Base-by-base conservation (phyloP, 2,329 filamentous ascomycete species). In the Macroventuria anomochaeta region DNA sequence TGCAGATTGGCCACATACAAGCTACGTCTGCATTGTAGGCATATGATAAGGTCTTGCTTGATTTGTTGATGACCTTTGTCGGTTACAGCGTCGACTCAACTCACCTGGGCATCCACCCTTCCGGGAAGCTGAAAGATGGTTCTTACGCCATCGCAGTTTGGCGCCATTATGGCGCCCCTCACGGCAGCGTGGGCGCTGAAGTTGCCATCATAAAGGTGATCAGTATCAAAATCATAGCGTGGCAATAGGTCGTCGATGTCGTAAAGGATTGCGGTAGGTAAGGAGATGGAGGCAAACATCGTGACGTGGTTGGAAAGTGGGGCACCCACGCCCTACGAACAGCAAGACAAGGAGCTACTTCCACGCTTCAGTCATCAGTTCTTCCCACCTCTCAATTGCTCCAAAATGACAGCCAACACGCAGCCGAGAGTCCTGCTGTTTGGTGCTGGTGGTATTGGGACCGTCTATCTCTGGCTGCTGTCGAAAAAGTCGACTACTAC, bases 391-490 rank as follows among this genome's bases (percentile, higher is more conserved):
- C 31, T 10, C 18, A 18, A 10, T 6, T 17, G 11, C 3, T 10
- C n/a, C 2, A 42, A 12, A 26, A 64, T 65, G 63, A 23, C 44
- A 26, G 21, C 42, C 21, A 34, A 46, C 17, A 34, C 29, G 2
- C 56, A 49, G 17, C 62, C 67, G 11, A 64, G 52, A 12, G 49
- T 73, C 1, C 62, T 80, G 10, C 59, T 79, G n/a, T 77, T 78
- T 46, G 77, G 78, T 18, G 69, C 75, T 5, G 77, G 78, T 5
- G 71, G 75, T 29, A 71, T 80, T 11, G 77, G 78, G 18, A 65
- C 75, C 3, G 68, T 78, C 36, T 79, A 79, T 51, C 64, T 75
- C 33, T 77, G 77, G 59, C 65, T 78, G 10, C 67, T 79, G 5
- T 69, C 72, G 12, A 70, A 75, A 62, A 72, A 71, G 40, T 70